phyloP scores from a whole-genome alignment of 371 early-diverging fungal genomes.

The Syncephalastrum racemosum region DNA sequence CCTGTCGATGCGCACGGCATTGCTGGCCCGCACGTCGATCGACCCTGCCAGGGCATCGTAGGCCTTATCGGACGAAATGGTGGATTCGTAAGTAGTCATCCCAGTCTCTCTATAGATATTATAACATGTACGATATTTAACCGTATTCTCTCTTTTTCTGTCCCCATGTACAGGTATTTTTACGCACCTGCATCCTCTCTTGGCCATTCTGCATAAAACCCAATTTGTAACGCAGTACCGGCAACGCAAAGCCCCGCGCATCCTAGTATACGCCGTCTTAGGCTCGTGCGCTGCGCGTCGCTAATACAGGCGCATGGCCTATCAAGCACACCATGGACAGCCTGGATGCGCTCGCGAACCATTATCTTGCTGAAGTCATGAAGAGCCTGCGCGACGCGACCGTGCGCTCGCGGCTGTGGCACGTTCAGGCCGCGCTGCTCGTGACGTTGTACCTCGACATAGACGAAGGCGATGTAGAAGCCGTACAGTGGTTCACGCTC shows the following conservation, averaged over 20 bases:
- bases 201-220: conserved; percentile 57
- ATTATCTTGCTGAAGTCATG: conserved; percentile 39
- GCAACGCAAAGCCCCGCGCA: conserved; percentile 26
- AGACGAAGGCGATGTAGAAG: conserved; percentile 43
- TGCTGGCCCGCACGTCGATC: conserved; percentile 20
- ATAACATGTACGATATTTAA: too few species aligned
- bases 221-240: conserved; percentile 46
- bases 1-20: conserved; percentile 32
- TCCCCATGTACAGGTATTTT: conserved; percentile 45
- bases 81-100: conserved; percentile 27
- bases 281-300: conserved; percentile 51
- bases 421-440: conserved; percentile 44
- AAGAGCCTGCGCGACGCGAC: conserved; percentile 27
- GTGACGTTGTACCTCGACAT: conserved; percentile 47
- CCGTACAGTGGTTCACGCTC: conserved; percentile 55
- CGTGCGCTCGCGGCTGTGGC: conserved; percentile 32
- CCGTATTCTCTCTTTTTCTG: too few species aligned
- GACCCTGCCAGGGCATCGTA: neutral
- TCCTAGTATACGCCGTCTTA: conserved; percentile 50
- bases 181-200: conserved; percentile 52
- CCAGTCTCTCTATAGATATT: too few species aligned
- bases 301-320: conserved; percentile 16
- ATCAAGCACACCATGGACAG: conserved; percentile 31
- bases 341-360: conserved; percentile 33
- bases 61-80: conserved; percentile 22